Evolutionary conservation across 805 yeast genomes (phyloP).

Genomic region (Candida oleophila): DNA sequence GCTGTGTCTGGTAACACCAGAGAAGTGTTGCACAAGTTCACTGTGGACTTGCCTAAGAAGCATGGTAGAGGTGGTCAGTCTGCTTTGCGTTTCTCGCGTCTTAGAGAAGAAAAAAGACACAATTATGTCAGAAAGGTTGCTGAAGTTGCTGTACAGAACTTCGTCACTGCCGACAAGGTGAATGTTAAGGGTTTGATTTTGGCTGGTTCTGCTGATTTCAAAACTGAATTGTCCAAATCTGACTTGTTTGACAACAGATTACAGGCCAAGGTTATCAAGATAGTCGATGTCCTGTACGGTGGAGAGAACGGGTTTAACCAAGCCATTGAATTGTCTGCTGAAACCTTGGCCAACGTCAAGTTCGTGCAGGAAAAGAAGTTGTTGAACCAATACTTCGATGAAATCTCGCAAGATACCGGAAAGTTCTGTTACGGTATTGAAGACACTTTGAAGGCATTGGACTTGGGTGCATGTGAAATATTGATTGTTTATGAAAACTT

Average conservation of each 20-base stretch:
- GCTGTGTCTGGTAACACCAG: slow-evolving; percentile 94
- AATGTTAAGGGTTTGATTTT: slow-evolving; percentile 91
- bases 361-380: slow-evolving; percentile 98
- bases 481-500: slow-evolving; percentile 92
- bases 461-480: slow-evolving; percentile 92
- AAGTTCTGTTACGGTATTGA: slow-evolving; percentile 97
- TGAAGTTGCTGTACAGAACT: slow-evolving; percentile 96
- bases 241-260: slow-evolving; percentile 92
- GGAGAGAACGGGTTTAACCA: slow-evolving; percentile 99
- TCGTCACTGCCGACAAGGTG: slow-evolving; percentile 91
- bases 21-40: slow-evolving; percentile 92
- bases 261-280: slow-evolving; percentile 80
- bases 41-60: slow-evolving; percentile 96
- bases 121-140: slow-evolving; percentile 98
- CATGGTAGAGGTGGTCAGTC: slow-evolving; percentile 99
- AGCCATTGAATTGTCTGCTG: slow-evolving; percentile 97
- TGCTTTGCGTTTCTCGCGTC: slow-evolving; percentile 97
- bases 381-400: slow-evolving; percentile 89
- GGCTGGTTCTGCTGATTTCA: slow-evolving; percentile 99
- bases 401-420: slow-evolving; percentile 96
- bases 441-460: slow-evolving; percentile 94
- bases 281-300: slow-evolving; percentile 97
- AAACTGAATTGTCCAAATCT: slow-evolving; percentile 87
- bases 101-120: slow-evolving; percentile 98
- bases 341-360: slow-evolving; percentile 93